Conservation (phyloP, 768 basidiomycete species). For the Neoboletus brunneissimus region DNA sequence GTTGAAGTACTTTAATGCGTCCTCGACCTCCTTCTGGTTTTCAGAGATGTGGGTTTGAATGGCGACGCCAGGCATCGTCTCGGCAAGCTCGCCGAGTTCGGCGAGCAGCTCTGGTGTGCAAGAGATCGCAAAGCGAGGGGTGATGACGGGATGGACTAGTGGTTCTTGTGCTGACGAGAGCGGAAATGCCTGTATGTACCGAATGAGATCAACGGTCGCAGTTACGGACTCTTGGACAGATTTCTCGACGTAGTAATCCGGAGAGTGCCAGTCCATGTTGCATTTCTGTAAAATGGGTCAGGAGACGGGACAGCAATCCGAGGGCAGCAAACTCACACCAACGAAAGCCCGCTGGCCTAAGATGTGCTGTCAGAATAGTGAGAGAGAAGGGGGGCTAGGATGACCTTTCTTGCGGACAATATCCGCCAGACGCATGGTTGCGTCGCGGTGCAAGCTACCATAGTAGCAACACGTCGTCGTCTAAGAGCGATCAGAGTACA, state of each 20-base stretch:
- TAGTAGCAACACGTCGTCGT: slow-evolving; percentile 96
- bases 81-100: slow-evolving; percentile 58
- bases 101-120: slow-evolving; percentile 71
- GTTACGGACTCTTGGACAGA: slow-evolving; percentile 56
- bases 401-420: slow-evolving; percentile 60
- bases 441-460: slow-evolving; percentile 74
- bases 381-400: slow-evolving; percentile 6
- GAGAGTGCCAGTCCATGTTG: slow-evolving; percentile 57
- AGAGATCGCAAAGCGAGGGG: slow-evolving; percentile 94
- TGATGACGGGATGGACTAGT: slow-evolving; percentile 86
- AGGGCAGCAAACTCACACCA: slow-evolving; percentile 52
- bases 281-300: slow-evolving; percentile 31
- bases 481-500: slow-evolving; percentile 30
- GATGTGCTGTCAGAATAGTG: slow-evolving; percentile 7
- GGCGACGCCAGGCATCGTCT: slow-evolving; percentile 54
- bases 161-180: slow-evolving; percentile 38
- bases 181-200: slow-evolving; percentile 61
- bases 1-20: slow-evolving; percentile 67
- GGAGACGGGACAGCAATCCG: background rate
- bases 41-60: slow-evolving; percentile 96
- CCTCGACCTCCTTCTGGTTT: slow-evolving; percentile 68
- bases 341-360: slow-evolving; percentile 84
- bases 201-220: slow-evolving; percentile 63
- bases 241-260: slow-evolving; percentile 67
- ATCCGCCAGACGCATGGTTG: slow-evolving; percentile 79